These are phyloP conservation scores for Coleophoma eucalyptorum DNA, from an alignment of 2,329 filamentous ascomycete species.

Conservation along the genomic window DNA sequence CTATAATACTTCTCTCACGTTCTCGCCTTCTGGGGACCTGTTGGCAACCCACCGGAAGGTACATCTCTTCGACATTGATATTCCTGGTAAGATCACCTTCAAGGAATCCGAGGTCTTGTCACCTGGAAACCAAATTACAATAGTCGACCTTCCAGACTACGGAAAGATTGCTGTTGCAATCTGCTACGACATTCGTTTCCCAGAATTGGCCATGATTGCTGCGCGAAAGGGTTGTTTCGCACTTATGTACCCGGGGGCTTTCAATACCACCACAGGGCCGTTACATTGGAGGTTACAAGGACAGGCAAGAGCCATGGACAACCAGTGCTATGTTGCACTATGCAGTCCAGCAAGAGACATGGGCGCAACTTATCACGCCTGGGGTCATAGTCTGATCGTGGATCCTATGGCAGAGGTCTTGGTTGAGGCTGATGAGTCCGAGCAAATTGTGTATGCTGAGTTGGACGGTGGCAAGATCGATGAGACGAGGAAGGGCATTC, in stretches of 20 bases:
- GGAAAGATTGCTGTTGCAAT: slow-evolving; percentile 86
- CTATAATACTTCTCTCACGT: slow-evolving; percentile 89
- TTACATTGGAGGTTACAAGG: slow-evolving; percentile 88
- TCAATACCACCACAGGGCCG: slow-evolving; percentile 89
- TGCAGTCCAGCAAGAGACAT: slow-evolving; percentile 87
- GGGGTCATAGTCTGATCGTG: slow-evolving; percentile 84
- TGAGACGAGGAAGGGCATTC: slow-evolving; percentile 77
- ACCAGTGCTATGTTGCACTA: slow-evolving; percentile 89
- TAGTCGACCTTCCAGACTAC: slow-evolving; percentile 84
- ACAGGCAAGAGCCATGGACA: slow-evolving; percentile 82
- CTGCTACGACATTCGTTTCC: slow-evolving; percentile 97
- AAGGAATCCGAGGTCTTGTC: slow-evolving; percentile 85
- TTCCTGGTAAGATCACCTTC: slow-evolving; percentile 91
- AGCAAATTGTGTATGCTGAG: slow-evolving; percentile 72
- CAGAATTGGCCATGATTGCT: slow-evolving; percentile 86
- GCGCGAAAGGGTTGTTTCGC: slow-evolving; percentile 83
- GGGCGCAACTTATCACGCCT: slow-evolving; percentile 78
- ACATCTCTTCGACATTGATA: slow-evolving; percentile 96
- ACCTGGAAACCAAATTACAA: slow-evolving; percentile 78
- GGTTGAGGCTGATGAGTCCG: slow-evolving; percentile 71
- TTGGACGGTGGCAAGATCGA: slow-evolving; percentile 66
- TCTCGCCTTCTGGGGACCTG: slow-evolving; percentile 72
- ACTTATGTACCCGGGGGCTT: slow-evolving; percentile 91
- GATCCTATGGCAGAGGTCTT: slow-evolving; percentile 86
- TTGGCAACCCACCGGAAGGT: slow-evolving; percentile 90